phyloP scores from a whole-genome alignment of 2,329 filamentous ascomycete genomes.

The Sphaerulina vaccinii region DNA sequence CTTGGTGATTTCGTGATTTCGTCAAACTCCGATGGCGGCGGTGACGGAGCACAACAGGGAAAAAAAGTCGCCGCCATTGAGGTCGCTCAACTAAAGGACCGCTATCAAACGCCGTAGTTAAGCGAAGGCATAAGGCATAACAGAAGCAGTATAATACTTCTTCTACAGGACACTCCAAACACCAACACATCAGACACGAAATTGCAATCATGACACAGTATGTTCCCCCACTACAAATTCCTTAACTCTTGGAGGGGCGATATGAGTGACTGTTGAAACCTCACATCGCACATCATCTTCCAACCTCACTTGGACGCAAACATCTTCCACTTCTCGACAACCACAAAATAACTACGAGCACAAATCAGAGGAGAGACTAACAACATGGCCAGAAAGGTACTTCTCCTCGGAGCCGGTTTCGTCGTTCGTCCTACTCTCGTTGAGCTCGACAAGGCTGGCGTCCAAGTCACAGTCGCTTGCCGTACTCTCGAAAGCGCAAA shows the following conservation, averaged over 20 bases:
- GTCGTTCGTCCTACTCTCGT: conserved; percentile 60
- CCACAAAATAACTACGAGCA: no score
- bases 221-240: not conserved
- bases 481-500: conserved; percentile 75
- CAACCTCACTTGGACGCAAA: no score
- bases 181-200: not conserved
- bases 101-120: not conserved
- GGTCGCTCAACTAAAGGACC: no score
- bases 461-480: conserved; percentile 68
- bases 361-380: not conserved
- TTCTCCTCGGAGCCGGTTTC: conserved; percentile 55
- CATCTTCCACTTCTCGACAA: no score
- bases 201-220: conserved; percentile 13
- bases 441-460: conserved; percentile 56
- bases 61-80: not conserved
- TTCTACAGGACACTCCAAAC: no score
- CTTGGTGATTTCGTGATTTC: no score
- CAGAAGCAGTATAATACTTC: no score
- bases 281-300: not conserved
- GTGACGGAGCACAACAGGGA: conserved; percentile 1
- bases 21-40: conserved; percentile 7
- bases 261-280: not conserved
- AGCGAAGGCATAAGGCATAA: no score
- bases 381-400: conserved; percentile 38
- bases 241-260: not conserved